Evolutionary conservation across 73 alveolate species (phyloP), one percentile per base, ranked within the genome.

Genomic region (Paramecium primaurelia): DNA sequence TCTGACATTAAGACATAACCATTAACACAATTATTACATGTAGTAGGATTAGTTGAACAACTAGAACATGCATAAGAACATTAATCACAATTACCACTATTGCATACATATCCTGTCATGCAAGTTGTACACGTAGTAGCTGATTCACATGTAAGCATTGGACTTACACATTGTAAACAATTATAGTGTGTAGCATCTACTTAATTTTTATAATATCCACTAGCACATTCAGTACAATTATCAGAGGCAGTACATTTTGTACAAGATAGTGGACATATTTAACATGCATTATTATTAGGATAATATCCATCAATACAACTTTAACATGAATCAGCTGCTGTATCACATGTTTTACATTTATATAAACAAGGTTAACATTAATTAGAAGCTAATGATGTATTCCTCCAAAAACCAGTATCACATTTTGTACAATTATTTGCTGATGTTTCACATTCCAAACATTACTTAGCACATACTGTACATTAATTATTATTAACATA

Each of bases 61-160:
- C 92, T 86, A 2, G 16, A 28, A n/a, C 93, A 86, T 2, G 93
- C 16, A 32, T 77, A 86, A 20, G 7, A 3, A 86, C 93, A 86
- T 34, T 36, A 22, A 34, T 49, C 93, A 14, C 93, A 86, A 36
- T 20, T 59, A 49, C 75, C 54, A 47, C 71, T 86, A 7, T 59
- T 32, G n/a, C 68, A 49, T 32, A 86, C 88, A 8, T n/a, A 16
- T 58, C 71, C 71, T 26, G 93, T 18, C 12, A 38, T 14, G 92
- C 93, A 86, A 8, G 88, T 54, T 7, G 58, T 64, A 28, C 93
- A 86, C 1, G 69, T 54, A 3, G 30, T 2, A 54, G 20, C 69
- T 18, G 69, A 54, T 7, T 16, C 11, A 18, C 69, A 54, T 16
- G 69, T 54, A 6, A 54, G 36, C 69, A 54, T 54, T 0, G 69